Conservation (phyloP, 495 filamentous ascomycete species). For the Venustampulla echinocandica region DNA sequence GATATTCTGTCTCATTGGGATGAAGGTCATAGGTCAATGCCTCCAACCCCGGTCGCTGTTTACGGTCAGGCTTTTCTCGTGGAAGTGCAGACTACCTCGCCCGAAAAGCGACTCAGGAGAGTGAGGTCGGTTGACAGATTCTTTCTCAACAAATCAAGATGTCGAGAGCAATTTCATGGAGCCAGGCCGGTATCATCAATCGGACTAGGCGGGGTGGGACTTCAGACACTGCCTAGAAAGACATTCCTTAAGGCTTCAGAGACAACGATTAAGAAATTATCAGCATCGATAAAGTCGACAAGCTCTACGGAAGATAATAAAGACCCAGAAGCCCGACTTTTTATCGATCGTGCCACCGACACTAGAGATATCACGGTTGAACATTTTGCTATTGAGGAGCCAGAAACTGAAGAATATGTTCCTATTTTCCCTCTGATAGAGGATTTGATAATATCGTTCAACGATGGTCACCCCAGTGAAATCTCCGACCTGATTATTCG, state of each 20-base stretch:
- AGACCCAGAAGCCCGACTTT: background rate
- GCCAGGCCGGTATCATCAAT: background rate
- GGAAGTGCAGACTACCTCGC: constrained; percentile 9
- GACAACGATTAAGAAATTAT: constrained; percentile 16
- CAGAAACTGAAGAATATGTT: constrained; percentile 2
- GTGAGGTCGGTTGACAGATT: constrained; percentile 14
- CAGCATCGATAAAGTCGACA: background rate
- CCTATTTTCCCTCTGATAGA: constrained; percentile 21
- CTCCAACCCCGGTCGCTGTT: constrained; percentile 13
- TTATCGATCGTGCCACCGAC: constrained; percentile 18
- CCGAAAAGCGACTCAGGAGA: constrained; percentile 4
- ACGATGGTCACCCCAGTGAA: constrained; percentile 2
- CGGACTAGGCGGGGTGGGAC: background rate
- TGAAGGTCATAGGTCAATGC: constrained; percentile 3
- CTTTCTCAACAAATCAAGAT: constrained; percentile 2
- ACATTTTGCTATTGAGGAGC: background rate
- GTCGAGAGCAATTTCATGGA: background rate
- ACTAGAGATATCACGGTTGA: background rate
- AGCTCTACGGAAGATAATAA: background rate
- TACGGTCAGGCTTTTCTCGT: constrained; percentile 21
- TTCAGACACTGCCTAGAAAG: background rate
- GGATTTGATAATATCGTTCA: constrained; percentile 20
- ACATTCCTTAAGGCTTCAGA: constrained; percentile 14
- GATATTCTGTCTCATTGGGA: constrained; percentile 5
- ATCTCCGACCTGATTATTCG: constrained; percentile 20